These are phyloP conservation scores for Calvatia gigantea DNA, from an alignment of 768 basidiomycete species.

Conservation along the genomic window DNA sequence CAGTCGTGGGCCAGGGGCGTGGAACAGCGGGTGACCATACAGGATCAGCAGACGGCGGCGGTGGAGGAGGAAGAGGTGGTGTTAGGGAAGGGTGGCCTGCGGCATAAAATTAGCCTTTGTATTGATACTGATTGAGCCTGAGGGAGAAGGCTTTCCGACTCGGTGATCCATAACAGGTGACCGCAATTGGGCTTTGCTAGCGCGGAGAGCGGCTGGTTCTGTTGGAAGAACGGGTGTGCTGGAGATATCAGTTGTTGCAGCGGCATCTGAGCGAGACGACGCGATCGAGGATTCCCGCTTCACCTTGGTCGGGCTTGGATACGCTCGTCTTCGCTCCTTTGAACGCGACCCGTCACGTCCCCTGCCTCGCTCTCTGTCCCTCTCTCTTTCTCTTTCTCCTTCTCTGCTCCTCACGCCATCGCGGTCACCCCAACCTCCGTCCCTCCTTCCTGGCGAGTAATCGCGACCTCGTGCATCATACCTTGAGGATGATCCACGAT, in stretches of 20 bases:
- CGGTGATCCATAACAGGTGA: not conserved
- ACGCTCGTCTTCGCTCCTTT: no score
- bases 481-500: not conserved
- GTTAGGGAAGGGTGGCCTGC: not conserved
- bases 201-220: not conserved
- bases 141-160: not conserved
- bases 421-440: not conserved
- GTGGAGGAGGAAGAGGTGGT: not conserved
- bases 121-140: not conserved
- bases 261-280: not conserved
- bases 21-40: not conserved
- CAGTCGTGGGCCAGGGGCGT: not conserved
- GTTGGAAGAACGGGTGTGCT: not conserved
- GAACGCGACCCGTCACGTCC: not conserved
- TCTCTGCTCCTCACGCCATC: not conserved
- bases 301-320: not conserved
- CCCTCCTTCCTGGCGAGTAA: not conserved
- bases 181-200: not conserved
- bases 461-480: not conserved
- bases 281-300: conserved; percentile 1
- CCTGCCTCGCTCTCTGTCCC: not conserved
- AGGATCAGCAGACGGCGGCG: not conserved
- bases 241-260: not conserved
- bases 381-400: not conserved
- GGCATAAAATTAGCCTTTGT: not conserved